phyloP scores from a whole-genome alignment of 2,329 filamentous ascomycete species.

The Beauveria medogensis region DNA sequence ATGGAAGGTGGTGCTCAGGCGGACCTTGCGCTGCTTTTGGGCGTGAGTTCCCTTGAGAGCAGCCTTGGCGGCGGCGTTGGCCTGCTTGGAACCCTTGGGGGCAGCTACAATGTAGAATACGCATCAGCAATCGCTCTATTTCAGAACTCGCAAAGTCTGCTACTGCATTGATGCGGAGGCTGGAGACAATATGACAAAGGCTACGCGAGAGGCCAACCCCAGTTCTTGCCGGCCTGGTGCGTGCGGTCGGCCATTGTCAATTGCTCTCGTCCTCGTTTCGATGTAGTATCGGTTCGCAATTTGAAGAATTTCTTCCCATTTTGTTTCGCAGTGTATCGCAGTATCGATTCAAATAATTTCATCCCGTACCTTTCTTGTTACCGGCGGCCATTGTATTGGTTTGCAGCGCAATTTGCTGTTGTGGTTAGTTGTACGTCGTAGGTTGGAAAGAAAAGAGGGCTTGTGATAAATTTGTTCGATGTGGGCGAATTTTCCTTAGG shows the following conservation, averaged over 20 bases:
- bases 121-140: slow-evolving; percentile 66
- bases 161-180: slow-evolving; percentile 52
- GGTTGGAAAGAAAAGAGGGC: slow-evolving; percentile 12
- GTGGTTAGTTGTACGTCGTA: slow-evolving; percentile 17
- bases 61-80: slow-evolving; percentile 89
- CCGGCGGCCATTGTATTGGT: slow-evolving; percentile 26
- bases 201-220: neutral
- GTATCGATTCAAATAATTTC: slow-evolving; percentile 14
- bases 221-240: neutral
- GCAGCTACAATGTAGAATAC: slow-evolving; percentile 45
- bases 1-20: slow-evolving; percentile 92
- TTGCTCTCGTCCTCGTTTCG: neutral
- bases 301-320: slow-evolving; percentile 3
- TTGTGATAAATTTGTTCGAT: slow-evolving; percentile 12
- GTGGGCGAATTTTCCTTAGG: slow-evolving; percentile 21
- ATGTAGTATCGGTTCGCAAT: slow-evolving; percentile 3
- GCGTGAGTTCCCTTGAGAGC: slow-evolving; percentile 70
- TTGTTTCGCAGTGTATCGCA: slow-evolving; percentile 2
- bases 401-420: slow-evolving; percentile 19
- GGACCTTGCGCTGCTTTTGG: slow-evolving; percentile 89
- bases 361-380: slow-evolving; percentile 41
- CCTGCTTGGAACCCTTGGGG: slow-evolving; percentile 69
- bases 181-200: neutral
- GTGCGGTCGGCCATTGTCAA: neutral
- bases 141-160: slow-evolving; percentile 70